Base-by-base conservation (phyloP, 2,329 filamentous ascomycete genomes). In the Westerdykella aurantiaca region DNA sequence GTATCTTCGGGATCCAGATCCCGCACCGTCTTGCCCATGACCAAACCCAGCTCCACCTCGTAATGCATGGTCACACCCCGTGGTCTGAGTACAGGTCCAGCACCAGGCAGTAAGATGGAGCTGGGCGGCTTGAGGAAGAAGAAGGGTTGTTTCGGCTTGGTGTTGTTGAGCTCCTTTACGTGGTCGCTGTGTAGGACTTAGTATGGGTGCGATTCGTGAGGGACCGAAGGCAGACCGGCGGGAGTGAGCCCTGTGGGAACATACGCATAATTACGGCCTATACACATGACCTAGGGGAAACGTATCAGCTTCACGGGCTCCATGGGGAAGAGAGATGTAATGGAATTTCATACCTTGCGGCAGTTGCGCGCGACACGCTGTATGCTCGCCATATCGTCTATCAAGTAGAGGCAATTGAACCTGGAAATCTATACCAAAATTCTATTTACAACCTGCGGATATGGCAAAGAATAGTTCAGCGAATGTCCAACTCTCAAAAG, bases 91-190 rank as follows among this genome's bases (percentile, higher is more conserved):
- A 95, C 82, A 3, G 90, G 84, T 1, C 90, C 90, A 44, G 82
- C 79, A 22, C 81, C 79, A 0, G 88, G 88, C 17, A 86, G 77
- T 4, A 97, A 79, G 56, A 98, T 87, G 3, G 89, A 87, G 34
- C 86, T 88, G 0, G 90, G 73, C 1, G 93, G 93, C 77, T 98
- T 98, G 57, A 97, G 80, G 78, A 98, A 98, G 82, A 96, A 98
- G 74, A 98, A 97, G 21, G 93, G 93, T 70, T 96, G 89, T 69
- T 93, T 94, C 40, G 93, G 93, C 53, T 82, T 82, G 48, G 78
- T 76, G 69, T 85, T 95, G 70, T 89, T 89, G 56, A 98, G 80
- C 74, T 98, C 93, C 51, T 85, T 81, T 64, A 97, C 85, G 72
- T 98, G 93, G 69, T 95, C 93, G 60, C 88, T 93, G 60, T 11